A percentile compares a stretch with the other conserved stretches of the same genome.
These are phyloP conservation scores for Sugiyamaella floridensis DNA, from an alignment of 805 yeast species.

Conservation along the genomic window DNA sequence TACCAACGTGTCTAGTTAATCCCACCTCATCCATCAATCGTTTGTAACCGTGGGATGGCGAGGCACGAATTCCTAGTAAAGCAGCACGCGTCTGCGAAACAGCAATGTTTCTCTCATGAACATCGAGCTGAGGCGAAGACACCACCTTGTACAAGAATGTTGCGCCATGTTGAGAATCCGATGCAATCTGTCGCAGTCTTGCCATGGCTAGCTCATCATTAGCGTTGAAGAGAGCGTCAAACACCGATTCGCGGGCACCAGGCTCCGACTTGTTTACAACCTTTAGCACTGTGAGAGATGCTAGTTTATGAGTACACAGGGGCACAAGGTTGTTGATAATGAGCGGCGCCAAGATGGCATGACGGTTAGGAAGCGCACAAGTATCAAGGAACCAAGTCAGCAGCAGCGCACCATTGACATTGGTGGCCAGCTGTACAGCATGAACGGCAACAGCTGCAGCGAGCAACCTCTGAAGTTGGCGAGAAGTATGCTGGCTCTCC, in stretches of 20 bases:
- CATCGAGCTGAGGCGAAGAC: slow-evolving; percentile 57
- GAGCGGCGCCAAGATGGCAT: slow-evolving; percentile 54
- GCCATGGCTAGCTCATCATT: slow-evolving; percentile 34
- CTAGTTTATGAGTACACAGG: slow-evolving; percentile 74
- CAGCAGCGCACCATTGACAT: slow-evolving; percentile 80
- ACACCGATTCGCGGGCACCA: slow-evolving; percentile 51
- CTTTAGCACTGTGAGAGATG: slow-evolving; percentile 74
- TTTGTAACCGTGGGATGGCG: slow-evolving; percentile 62
- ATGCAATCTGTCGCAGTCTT: slow-evolving; percentile 50
- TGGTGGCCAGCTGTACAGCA: slow-evolving; percentile 71
- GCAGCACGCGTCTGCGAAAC: slow-evolving; percentile 55
- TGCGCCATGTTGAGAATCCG: slow-evolving; percentile 63
- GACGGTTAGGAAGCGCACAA: slow-evolving; percentile 58
- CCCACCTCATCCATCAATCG: slow-evolving; percentile 92
- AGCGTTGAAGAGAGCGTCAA: slow-evolving; percentile 53
- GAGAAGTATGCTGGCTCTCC: slow-evolving; percentile 64
- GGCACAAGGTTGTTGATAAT: slow-evolving; percentile 51
- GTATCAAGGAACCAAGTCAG: slow-evolving; percentile 95
- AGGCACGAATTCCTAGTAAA: slow-evolving; percentile 51
- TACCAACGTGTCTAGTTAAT: slow-evolving; percentile 27
- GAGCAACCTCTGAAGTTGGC: slow-evolving; percentile 62
- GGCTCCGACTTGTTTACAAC: slow-evolving; percentile 63
- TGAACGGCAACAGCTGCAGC: slow-evolving; percentile 72
- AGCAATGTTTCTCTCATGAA: slow-evolving; percentile 50
- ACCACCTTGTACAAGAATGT: slow-evolving; percentile 74